Conservation (phyloP, 2,329 filamentous ascomycete genomes). For the Alternaria sp. region DNA sequence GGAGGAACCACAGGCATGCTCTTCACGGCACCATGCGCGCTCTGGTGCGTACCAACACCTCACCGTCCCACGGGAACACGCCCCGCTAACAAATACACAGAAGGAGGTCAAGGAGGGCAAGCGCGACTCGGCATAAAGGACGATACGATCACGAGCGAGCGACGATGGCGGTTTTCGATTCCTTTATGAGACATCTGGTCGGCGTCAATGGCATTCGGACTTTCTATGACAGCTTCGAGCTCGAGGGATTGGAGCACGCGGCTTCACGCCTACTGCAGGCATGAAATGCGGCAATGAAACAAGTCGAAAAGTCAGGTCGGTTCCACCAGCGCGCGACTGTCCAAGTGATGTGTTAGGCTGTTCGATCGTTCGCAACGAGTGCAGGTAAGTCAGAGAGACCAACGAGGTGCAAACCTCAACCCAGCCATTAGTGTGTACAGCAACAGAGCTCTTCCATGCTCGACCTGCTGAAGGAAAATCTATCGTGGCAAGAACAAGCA, state of each 20-base stretch:
- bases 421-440: conserved; percentile 76
- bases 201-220: conserved; percentile 52
- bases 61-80: neutral
- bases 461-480: conserved; percentile 70
- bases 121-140: conserved; percentile 79
- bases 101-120: conserved; percentile 98
- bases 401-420: conserved; percentile 24
- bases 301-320: conserved; percentile 44
- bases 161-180: conserved; percentile 47
- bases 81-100: conserved; percentile 59
- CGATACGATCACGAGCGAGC: conserved; percentile 38
- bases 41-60: conserved; percentile 70
- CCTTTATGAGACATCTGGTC: conserved; percentile 50
- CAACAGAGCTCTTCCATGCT: conserved; percentile 65
- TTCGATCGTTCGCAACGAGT: conserved; percentile 1
- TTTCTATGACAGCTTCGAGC: conserved; percentile 47
- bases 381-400: conserved; percentile 16
- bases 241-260: conserved; percentile 40
- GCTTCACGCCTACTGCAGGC: conserved; percentile 42
- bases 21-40: conserved; percentile 98
- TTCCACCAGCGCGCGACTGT: conserved; percentile 23
- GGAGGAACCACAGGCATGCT: conserved; percentile 99
- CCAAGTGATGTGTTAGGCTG: conserved; percentile 30
- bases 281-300: conserved; percentile 48
- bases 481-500: conserved; percentile 67